Percentiles rank a stretch among this genome's conserved stretches.
phyloP scores from a whole-genome alignment of 345 rosid species.

The Gossypium rotundifolium region DNA sequence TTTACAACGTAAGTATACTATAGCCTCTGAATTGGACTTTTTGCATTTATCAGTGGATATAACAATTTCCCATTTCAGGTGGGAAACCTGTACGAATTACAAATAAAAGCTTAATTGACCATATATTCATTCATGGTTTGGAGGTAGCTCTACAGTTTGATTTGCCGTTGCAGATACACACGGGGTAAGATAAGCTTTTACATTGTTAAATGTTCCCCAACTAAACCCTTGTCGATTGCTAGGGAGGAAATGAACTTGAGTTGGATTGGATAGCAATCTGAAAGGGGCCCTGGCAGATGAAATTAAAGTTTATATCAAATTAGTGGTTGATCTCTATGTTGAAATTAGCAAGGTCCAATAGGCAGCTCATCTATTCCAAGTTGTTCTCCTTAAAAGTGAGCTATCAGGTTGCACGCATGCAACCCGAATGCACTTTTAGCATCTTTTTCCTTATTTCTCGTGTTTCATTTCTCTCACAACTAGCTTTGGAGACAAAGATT shows the following conservation, averaged over 20 bases:
- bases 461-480: constrained; percentile 7
- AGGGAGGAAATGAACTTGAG: constrained; percentile 3
- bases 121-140: constrained; percentile 56
- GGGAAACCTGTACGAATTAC: constrained; percentile 60
- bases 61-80: constrained; percentile 35
- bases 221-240: constrained; percentile 7
- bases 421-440: neutral
- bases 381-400: neutral
- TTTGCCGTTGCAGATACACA: constrained; percentile 93
- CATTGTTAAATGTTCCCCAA: constrained; percentile 5
- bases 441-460: constrained; percentile 5
- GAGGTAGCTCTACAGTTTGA: constrained; percentile 51
- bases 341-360: neutral
- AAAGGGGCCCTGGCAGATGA: neutral
- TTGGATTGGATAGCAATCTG: neutral
- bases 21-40: constrained; percentile 11
- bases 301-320: neutral
- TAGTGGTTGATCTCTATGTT: neutral
- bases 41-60: constrained; percentile 8
- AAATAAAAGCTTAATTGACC: constrained; percentile 74
- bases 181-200: constrained; percentile 59
- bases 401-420: neutral
- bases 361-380: too few species aligned
- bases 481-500: constrained; percentile 91
- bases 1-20: constrained; percentile 39